Conservation (phyloP, 2,329 filamentous ascomycete genomes). For the Periconia macrospinosa region DNA sequence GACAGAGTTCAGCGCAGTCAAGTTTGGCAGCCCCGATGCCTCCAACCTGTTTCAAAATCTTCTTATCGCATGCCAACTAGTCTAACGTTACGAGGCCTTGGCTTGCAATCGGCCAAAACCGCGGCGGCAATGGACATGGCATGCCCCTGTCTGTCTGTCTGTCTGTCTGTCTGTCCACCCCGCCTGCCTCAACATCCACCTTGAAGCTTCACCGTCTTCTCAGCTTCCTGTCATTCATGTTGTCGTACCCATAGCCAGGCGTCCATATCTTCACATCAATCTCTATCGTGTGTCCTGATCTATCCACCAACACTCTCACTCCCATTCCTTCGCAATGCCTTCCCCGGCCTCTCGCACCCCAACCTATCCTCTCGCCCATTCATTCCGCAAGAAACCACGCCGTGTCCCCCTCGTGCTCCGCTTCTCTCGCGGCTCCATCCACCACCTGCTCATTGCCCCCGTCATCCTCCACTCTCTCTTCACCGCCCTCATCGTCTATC, state of each 20-base stretch:
- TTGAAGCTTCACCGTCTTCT: too few relatives aligned
- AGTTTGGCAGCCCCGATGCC: background rate
- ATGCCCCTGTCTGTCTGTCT: too few relatives aligned
- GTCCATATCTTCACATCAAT: background rate
- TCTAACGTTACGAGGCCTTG: too few relatives aligned
- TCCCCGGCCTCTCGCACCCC: constrained; percentile 30
- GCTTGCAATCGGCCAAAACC: too few relatives aligned
- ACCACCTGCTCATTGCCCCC: constrained; percentile 59
- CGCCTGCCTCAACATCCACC: too few relatives aligned
- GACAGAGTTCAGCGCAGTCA: background rate
- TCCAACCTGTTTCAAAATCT: too few relatives aligned
- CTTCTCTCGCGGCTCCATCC: constrained; percentile 66
- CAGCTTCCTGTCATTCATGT: too few relatives aligned
- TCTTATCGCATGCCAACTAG: too few relatives aligned
- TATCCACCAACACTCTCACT: background rate
- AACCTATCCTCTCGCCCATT: constrained; percentile 51
- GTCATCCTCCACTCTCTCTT: constrained; percentile 61
- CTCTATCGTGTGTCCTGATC: background rate
- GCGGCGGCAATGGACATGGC: too few relatives aligned
- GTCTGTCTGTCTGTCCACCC: too few relatives aligned
- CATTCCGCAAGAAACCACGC: constrained; percentile 49
- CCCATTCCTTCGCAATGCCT: constrained; percentile 5
- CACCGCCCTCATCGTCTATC: constrained; percentile 60
- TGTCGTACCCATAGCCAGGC: background rate
- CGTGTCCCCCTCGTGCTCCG: constrained; percentile 66